Evolutionary conservation across 1,284 basidiomycete species (phyloP).

Genomic region (Chalciporus sp.): DNA sequence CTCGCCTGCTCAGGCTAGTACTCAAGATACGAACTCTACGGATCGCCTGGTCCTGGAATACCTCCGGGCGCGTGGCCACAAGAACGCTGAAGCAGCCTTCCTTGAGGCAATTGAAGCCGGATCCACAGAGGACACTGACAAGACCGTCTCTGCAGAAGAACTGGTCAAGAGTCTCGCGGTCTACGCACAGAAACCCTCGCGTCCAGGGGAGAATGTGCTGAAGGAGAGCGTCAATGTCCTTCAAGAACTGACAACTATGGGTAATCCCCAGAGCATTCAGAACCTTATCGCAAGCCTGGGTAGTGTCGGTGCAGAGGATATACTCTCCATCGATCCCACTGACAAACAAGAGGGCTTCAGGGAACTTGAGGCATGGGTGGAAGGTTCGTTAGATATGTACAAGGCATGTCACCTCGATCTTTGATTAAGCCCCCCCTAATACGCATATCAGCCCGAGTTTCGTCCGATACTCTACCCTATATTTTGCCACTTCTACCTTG

Average conservation of each 20-base stretch:
- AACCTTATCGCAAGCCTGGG: constrained; percentile 75
- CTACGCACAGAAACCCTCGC: constrained; percentile 63
- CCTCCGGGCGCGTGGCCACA: constrained; percentile 80
- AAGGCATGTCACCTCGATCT: constrained; percentile 46
- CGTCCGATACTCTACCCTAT: constrained; percentile 92
- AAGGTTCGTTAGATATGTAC: constrained; percentile 87
- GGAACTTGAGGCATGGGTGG: constrained; percentile 93
- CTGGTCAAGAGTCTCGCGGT: constrained; percentile 67
- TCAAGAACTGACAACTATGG: constrained; percentile 65
- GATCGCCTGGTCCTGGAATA: constrained; percentile 83
- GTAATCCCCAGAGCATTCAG: constrained; percentile 69
- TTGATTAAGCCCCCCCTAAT: constrained; percentile 9
- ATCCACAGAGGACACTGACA: constrained; percentile 54
- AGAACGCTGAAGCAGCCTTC: constrained; percentile 70
- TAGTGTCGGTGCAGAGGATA: constrained; percentile 78
- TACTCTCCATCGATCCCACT: constrained; percentile 81
- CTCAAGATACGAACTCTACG: constrained; percentile 44
- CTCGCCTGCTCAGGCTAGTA: constrained; percentile 30
- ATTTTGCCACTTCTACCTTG: constrained; percentile 96
- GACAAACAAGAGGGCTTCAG: constrained; percentile 89
- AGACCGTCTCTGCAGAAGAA: constrained; percentile 56
- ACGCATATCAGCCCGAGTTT: constrained; percentile 77
- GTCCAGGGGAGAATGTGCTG: constrained; percentile 65
- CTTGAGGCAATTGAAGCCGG: constrained; percentile 66
- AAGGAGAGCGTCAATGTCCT: constrained; percentile 67